Evolutionary conservation across 208 protist genomes (phyloP).

Genomic region (Vickermania ingenoplastis): DNA sequence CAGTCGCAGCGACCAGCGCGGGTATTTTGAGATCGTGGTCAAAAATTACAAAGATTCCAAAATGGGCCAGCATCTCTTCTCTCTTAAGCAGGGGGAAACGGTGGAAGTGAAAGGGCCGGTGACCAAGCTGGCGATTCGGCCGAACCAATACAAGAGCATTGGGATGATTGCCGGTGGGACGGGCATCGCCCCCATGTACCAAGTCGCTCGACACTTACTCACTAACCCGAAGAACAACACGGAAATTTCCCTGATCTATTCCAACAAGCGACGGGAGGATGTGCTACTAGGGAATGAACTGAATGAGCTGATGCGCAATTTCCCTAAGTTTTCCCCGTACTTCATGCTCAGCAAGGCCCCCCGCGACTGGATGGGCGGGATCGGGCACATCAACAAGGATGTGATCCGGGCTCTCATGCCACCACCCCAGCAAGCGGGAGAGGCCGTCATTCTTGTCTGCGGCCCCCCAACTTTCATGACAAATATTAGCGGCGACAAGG

Average conservation of each 20-base stretch:
- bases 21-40: slow-evolving; percentile 84
- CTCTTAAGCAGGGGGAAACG: slow-evolving; percentile 86
- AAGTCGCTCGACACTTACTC: slow-evolving; percentile 79
- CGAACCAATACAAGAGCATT: slow-evolving; percentile 86
- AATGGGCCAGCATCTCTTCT: slow-evolving; percentile 87
- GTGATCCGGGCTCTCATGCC: slow-evolving; percentile 88
- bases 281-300: slow-evolving; percentile 90
- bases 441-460: slow-evolving; percentile 81
- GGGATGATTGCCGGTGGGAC: slow-evolving; percentile 91
- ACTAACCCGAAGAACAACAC: slow-evolving; percentile 74
- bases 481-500: slow-evolving; percentile 81
- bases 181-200: slow-evolving; percentile 92
- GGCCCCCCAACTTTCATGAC: slow-evolving; percentile 86
- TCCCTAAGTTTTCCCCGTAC: slow-evolving; percentile 88
- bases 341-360: slow-evolving; percentile 87
- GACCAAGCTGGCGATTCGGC: slow-evolving; percentile 80
- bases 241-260: slow-evolving; percentile 84
- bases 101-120: slow-evolving; percentile 89
- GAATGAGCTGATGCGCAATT: slow-evolving; percentile 79
- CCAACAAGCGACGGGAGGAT: slow-evolving; percentile 86
- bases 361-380: slow-evolving; percentile 84
- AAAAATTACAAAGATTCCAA: slow-evolving; percentile 86
- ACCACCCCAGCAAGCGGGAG: slow-evolving; percentile 59
- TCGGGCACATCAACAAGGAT: slow-evolving; percentile 82
- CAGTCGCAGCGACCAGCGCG: slow-evolving; percentile 64